These are phyloP conservation scores for Aureobasidium lini DNA, from an alignment of 2,329 filamentous ascomycete genomes.

Conservation along the genomic window DNA sequence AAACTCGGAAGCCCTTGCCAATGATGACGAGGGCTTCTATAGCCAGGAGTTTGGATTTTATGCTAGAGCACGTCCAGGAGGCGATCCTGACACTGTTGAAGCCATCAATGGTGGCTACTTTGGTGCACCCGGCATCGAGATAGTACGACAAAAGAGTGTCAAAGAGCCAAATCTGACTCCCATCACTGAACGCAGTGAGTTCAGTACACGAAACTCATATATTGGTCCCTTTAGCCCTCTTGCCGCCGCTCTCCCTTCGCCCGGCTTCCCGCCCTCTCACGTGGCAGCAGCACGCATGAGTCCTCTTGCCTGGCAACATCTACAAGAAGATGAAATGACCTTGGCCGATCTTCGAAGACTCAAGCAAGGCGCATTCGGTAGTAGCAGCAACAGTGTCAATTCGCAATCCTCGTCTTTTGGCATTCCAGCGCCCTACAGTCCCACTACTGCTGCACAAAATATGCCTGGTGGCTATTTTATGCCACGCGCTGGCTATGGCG, in stretches of 20 bases:
- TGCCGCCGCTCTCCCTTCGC: constrained; percentile 7
- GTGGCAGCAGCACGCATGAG: constrained; percentile 12
- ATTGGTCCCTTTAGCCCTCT: constrained; percentile 36
- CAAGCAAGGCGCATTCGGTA: constrained; percentile 7
- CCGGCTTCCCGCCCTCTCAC: constrained; percentile 2
- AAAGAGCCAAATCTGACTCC: constrained; percentile 89
- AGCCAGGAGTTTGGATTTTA: constrained; percentile 97
- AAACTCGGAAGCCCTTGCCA: constrained; percentile 86
- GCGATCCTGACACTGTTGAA: constrained; percentile 43
- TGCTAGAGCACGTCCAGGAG: constrained; percentile 44
- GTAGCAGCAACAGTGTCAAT: constrained; percentile 15
- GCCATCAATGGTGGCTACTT: constrained; percentile 85
- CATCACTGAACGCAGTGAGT: constrained; percentile 92
- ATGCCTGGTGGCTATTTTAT: constrained; percentile 10
- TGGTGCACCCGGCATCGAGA: constrained; percentile 61
- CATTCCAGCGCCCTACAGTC: not conserved
- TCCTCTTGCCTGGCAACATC: constrained; percentile 14
- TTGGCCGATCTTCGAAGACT: constrained; percentile 13
- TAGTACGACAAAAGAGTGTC: constrained; percentile 62
- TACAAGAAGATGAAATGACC: constrained; percentile 16
- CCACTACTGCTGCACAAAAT: not conserved
- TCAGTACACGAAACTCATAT: constrained; percentile 87
- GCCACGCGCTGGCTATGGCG: constrained; percentile 2
- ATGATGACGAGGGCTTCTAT: constrained; percentile 89
- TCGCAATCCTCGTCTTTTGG: constrained; percentile 5